Evolutionary conservation across 208 protist species (phyloP), one percentile per base, ranked within the genome.

Genomic region (Wallacemonas sp.): DNA sequence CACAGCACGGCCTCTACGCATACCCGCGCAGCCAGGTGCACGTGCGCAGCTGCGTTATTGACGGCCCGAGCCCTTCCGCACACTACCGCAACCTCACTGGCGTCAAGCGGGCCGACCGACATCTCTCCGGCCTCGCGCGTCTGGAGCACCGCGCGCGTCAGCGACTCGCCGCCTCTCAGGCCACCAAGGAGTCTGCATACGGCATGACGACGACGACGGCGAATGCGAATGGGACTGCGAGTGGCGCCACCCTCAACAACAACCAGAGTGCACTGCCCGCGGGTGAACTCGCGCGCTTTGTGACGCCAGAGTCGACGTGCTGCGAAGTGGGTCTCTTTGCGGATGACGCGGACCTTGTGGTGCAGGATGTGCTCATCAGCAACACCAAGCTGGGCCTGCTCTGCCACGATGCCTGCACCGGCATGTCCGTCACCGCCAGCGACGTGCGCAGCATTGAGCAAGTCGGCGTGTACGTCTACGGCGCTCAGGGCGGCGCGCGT

Each of bases 301-400:
- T 63, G 22, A 66, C 82, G 12, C 87, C 84, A 11, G 50, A 71
- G 20, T 31, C 20, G 0, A 32, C 57, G 3, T 39, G 64, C 11
- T 92, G 85, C 55, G 76, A 86, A 20, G 84, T 89, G 5, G 89
- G 68, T 5, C 28, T 93, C 38, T 92, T 87, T 74, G 67, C 71
- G 52, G 89, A 95, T 42, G 87, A 95, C 65, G 82, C 85, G 3
- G 86, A 89, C 70, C 39, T 95, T 12, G 45, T 41, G 10, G 16
- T 95, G 14, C 28, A 57, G n/a, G 85, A 93, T 67, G 81, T 73
- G 50, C 81, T 91, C 45, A 63, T 93, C 65, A 82, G 70, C 23
- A 76, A 94, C 70, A 74, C 72, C 11, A 69, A 73, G 52, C 57
- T 91, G 25, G 89, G 85, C 5, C 32, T 92, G 12, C 64, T 91